Evolutionary conservation across 352 stramenopile genomes (phyloP).

Genomic region (Pseudoperonospora humuli): DNA sequence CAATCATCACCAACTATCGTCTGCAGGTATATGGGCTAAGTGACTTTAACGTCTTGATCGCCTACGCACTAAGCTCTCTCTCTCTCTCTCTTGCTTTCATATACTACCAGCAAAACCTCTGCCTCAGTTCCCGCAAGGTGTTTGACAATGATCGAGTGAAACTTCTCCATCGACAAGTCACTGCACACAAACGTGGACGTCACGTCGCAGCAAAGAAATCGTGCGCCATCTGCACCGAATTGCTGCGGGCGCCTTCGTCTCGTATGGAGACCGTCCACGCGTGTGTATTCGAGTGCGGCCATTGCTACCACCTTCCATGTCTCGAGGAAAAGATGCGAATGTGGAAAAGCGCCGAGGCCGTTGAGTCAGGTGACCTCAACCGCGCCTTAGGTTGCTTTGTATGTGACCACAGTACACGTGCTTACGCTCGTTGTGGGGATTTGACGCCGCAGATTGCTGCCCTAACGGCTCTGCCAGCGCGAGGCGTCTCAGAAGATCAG

Average conservation of each 20-base stretch:
- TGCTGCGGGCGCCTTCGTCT: conserved; percentile 39
- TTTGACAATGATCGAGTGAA: conserved; percentile 73
- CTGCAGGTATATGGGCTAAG: conserved; percentile 70
- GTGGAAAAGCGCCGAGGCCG: conserved; percentile 63
- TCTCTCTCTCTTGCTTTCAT: not conserved
- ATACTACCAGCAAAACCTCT: conserved; percentile 57
- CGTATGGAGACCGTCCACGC: conserved; percentile 48
- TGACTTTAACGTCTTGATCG: too few species aligned
- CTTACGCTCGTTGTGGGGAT: conserved; percentile 35
- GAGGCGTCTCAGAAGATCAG: conserved; percentile 61
- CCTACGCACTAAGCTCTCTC: not conserved
- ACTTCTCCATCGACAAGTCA: conserved; percentile 58
- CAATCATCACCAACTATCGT: conserved; percentile 75
- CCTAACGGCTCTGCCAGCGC: conserved; percentile 23
- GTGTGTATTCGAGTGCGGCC: conserved; percentile 79
- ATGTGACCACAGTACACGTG: conserved; percentile 70
- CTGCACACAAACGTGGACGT: conserved; percentile 49
- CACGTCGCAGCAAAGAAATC: conserved; percentile 47
- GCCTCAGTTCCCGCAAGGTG: conserved; percentile 61
- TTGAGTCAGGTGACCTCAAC: conserved; percentile 37
- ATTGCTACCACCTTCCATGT: conserved; percentile 74
- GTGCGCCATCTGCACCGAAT: conserved; percentile 59
- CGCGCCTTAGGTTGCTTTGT: conserved; percentile 68
- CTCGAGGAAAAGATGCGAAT: conserved; percentile 83
- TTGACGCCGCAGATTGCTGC: conserved; percentile 36